Percentiles rank a stretch among this genome's conserved stretches.
Conservation (phyloP, 805 yeast species). For the Trichomonascus vanleenenianus region DNA sequence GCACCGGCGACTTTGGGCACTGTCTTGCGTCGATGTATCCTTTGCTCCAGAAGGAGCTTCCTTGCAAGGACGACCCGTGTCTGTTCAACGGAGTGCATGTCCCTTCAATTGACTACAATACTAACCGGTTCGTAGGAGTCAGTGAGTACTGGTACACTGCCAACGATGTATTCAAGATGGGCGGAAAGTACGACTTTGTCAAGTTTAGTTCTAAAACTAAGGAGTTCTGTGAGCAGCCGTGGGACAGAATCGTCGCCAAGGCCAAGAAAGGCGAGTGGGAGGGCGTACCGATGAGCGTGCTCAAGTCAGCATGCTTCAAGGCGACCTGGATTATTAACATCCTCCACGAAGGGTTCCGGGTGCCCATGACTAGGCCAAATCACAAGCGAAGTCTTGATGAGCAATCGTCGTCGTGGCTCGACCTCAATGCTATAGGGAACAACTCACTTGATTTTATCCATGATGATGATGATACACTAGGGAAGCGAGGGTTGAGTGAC, state of each 20-base stretch:
- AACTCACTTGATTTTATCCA: neutral
- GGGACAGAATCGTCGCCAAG: constrained; percentile 47
- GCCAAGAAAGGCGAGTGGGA: constrained; percentile 50
- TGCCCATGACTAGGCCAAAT: constrained; percentile 42
- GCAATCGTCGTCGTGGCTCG: neutral
- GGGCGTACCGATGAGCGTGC: constrained; percentile 44
- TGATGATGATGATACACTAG: constrained; percentile 26
- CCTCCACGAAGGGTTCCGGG: constrained; percentile 83
- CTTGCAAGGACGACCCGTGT: constrained; percentile 86
- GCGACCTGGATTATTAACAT: constrained; percentile 90
- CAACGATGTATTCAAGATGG: constrained; percentile 79
- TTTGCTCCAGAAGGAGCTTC: constrained; percentile 63
- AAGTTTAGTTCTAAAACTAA: constrained; percentile 58
- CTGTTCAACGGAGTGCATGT: constrained; percentile 93
- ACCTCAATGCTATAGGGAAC: neutral
- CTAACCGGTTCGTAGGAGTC: constrained; percentile 83
- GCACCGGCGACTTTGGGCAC: constrained; percentile 70
- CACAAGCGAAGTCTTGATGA: neutral
- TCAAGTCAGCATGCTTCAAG: constrained; percentile 81
- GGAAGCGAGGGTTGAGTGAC: constrained; percentile 14
- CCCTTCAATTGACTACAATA: constrained; percentile 72
- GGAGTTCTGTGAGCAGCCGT: constrained; percentile 67
- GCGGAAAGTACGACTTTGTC: constrained; percentile 79
- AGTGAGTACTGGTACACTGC: constrained; percentile 98
- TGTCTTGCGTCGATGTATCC: constrained; percentile 73